phyloP scores from a whole-genome alignment of 768 basidiomycete species.

The Cyclocybe aegerita region DNA sequence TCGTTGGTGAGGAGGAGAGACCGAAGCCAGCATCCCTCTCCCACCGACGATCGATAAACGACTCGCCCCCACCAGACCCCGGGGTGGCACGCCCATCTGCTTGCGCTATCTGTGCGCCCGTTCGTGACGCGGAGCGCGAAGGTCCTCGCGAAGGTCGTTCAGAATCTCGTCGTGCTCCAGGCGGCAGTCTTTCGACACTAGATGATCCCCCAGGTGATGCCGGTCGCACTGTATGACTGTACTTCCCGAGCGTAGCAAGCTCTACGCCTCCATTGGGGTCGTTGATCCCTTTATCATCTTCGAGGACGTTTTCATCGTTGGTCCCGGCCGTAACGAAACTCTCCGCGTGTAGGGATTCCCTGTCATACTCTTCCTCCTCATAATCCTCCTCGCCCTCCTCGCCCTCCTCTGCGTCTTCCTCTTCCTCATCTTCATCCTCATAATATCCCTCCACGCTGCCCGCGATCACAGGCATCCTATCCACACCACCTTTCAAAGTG shows the following conservation, averaged over 20 bases:
- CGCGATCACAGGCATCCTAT: slow-evolving; percentile 40
- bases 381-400: slow-evolving; percentile 24
- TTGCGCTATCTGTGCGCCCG: too few relatives aligned
- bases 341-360: slow-evolving; percentile 50
- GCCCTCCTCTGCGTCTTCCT: slow-evolving; percentile 28
- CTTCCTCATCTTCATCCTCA: slow-evolving; percentile 18
- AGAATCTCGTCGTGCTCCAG: too few relatives aligned
- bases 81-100: not conserved
- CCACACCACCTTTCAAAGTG: slow-evolving; percentile 16
- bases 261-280: slow-evolving; percentile 12
- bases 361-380: slow-evolving; percentile 34
- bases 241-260: slow-evolving; percentile 4
- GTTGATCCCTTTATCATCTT: not conserved
- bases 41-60: slow-evolving; percentile 53
- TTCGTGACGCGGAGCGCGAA: too few relatives aligned
- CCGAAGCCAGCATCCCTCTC: slow-evolving; percentile 40
- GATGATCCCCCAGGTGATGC: not conserved
- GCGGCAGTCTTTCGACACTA: too few relatives aligned
- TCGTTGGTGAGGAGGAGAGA: slow-evolving; percentile 23
- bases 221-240: not conserved
- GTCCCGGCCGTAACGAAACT: slow-evolving; percentile 55
- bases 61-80: slow-evolving; percentile 36
- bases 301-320: slow-evolving; percentile 12
- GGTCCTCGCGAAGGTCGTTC: too few relatives aligned
- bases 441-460: slow-evolving; percentile 36